phyloP scores from a whole-genome alignment of 441 rosid species.

The Adansonia grandidieri region DNA sequence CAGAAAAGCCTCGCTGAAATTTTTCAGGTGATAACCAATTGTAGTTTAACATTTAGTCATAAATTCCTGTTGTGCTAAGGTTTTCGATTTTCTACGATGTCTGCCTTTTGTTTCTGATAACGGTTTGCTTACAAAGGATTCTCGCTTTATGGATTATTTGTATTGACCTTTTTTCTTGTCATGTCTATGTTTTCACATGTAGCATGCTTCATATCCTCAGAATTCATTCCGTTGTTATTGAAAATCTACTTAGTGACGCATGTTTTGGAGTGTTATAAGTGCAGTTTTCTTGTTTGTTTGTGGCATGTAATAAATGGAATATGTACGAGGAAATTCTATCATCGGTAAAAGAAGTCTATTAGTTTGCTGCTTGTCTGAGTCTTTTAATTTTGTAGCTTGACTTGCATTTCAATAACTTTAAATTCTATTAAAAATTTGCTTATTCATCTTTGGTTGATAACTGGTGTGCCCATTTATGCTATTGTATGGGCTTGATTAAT shows the following conservation, averaged over 20 bases:
- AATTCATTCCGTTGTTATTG: not conserved
- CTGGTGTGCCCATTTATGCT: not conserved
- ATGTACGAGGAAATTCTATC: not conserved
- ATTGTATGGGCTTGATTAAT: constrained; percentile 2
- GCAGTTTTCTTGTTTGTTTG: not conserved
- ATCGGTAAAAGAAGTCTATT: not conserved
- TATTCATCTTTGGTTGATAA: not conserved
- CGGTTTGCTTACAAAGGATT: not conserved
- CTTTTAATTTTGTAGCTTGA: not conserved
- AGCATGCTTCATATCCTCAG: not conserved
- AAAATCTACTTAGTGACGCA: not conserved
- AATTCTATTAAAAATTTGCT: not conserved
- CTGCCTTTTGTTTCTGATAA: constrained; percentile 12
- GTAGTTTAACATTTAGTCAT: not conserved
- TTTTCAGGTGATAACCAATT: constrained; percentile 64
- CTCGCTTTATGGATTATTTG: not conserved
- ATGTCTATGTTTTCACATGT: not conserved
- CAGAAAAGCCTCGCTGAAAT: constrained; percentile 86
- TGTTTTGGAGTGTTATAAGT: constrained; percentile 6
- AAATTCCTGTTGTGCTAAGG: not conserved
- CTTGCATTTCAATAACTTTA: not conserved
- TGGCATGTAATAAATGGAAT: not conserved
- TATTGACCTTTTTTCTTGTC: not conserved
- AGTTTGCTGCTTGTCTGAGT: not conserved
- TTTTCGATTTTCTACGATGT: not conserved